Evolutionary conservation across 768 basidiomycete genomes (phyloP).

Genomic region (Leccinum variicolor): DNA sequence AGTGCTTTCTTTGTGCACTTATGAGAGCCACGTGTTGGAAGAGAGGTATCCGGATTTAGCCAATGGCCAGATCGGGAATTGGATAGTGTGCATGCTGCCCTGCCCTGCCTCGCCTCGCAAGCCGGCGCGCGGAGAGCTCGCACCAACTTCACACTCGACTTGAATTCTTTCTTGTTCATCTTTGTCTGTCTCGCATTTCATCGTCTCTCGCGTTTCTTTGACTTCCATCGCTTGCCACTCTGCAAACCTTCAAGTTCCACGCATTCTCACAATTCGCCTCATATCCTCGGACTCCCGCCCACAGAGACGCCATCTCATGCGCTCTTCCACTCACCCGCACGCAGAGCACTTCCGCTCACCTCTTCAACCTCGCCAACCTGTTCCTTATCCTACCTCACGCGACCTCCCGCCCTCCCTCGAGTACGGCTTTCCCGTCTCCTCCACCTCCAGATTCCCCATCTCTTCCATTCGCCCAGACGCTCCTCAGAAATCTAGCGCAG

Average conservation of each 20-base stretch:
- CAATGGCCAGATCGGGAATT: slow-evolving; percentile 26
- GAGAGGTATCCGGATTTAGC: slow-evolving; percentile 24
- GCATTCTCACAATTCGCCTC: neutral
- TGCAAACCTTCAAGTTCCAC: neutral
- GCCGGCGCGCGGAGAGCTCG: slow-evolving; percentile 25
- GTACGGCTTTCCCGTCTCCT: slow-evolving; percentile 21
- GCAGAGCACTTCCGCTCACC: slow-evolving; percentile 12
- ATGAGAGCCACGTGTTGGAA: slow-evolving; percentile 26
- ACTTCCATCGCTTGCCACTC: neutral
- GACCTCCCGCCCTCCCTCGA: slow-evolving; percentile 16
- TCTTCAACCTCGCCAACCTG: slow-evolving; percentile 14
- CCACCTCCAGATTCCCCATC: slow-evolving; percentile 32
- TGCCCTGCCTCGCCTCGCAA: slow-evolving; percentile 33
- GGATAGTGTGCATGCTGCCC: slow-evolving; percentile 17
- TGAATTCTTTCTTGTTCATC: neutral
- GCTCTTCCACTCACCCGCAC: neutral
- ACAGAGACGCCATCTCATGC: slow-evolving; percentile 12
- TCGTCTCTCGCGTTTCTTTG: neutral
- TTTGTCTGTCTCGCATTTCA: neutral
- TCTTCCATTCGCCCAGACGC: slow-evolving; percentile 37
- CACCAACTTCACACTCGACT: neutral
- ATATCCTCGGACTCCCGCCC: neutral
- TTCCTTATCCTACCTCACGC: slow-evolving; percentile 11
- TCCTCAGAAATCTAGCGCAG: slow-evolving; percentile 17
- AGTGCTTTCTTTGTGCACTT: neutral